Evolutionary conservation across 176 grass and related monocot species (phyloP).

Genomic region (Carex pumila): DNA sequence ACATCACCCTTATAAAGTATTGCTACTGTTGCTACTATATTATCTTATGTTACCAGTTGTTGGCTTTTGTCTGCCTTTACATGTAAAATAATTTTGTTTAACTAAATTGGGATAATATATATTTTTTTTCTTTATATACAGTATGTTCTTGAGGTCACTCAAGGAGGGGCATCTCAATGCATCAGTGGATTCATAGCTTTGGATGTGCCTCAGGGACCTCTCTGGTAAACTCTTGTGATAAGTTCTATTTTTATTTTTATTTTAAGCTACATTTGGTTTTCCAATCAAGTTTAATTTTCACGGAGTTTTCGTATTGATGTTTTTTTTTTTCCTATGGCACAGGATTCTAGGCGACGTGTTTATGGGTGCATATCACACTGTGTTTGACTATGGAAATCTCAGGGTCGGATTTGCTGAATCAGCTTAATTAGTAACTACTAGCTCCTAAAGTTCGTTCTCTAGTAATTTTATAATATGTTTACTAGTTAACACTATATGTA

Average conservation of each 20-base stretch:
- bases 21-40: neutral
- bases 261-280: neutral
- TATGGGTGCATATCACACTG: conserved; percentile 24
- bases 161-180: conserved; percentile 22
- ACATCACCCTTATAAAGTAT: neutral
- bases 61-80: neutral
- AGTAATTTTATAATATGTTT: neutral
- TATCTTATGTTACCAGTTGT: neutral
- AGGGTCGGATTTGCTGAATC: conserved; percentile 14
- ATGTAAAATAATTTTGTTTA: neutral
- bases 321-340: neutral
- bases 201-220: conserved; percentile 30
- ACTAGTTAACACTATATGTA: conserved; percentile 7
- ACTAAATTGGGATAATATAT: neutral
- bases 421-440: conserved; percentile 4
- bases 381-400: conserved; percentile 15
- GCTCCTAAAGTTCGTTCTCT: neutral
- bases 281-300: neutral
- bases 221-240: conserved; percentile 17
- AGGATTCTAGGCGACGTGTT: conserved; percentile 24
- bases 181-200: conserved; percentile 44
- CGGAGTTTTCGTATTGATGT: neutral
- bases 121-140: neutral
- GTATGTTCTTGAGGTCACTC: conserved; percentile 32
- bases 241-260: neutral